Conservation (phyloP, 441 rosid species). For the Raphanus hybrid region DNA sequence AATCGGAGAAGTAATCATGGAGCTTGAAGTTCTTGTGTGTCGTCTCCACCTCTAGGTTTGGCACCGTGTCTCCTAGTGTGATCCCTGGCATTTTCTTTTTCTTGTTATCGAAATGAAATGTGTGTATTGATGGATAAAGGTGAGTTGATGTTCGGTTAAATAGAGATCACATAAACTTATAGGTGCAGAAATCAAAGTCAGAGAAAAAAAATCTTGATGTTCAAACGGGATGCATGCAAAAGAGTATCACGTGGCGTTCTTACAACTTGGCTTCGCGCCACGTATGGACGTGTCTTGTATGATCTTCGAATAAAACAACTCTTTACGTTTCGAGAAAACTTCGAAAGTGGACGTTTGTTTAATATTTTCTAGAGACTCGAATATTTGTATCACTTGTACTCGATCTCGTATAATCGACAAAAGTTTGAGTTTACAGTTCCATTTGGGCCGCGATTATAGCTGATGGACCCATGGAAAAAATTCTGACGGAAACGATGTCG, state of each 20-base stretch:
- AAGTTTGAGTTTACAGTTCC: not conserved
- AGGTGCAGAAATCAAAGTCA: conserved; percentile 19
- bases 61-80: conserved; percentile 72
- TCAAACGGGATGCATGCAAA: conserved; percentile 35
- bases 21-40: conserved; percentile 72
- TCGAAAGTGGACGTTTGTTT: not conserved
- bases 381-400: conserved; percentile 10
- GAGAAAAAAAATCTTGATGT: conserved; percentile 16
- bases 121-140: conserved; percentile 1
- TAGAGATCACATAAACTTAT: conserved; percentile 19
- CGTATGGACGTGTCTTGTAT: conserved; percentile 19
- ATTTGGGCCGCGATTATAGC: not conserved
- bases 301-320: not conserved
- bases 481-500: too few species aligned
- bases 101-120: not conserved
- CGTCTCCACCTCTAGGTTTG: conserved; percentile 65
- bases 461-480: not conserved
- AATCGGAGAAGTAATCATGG: conserved; percentile 60
- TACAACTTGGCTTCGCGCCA: conserved; percentile 19
- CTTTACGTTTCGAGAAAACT: not conserved
- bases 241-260: conserved; percentile 31
- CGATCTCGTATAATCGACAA: not conserved
- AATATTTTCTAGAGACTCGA: not conserved
- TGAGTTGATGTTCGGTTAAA: conserved; percentile 22
- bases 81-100: conserved; percentile 62